Conservation (phyloP, 1,284 basidiomycete species). For the Cutaneotrichosporon cavernicola region DNA sequence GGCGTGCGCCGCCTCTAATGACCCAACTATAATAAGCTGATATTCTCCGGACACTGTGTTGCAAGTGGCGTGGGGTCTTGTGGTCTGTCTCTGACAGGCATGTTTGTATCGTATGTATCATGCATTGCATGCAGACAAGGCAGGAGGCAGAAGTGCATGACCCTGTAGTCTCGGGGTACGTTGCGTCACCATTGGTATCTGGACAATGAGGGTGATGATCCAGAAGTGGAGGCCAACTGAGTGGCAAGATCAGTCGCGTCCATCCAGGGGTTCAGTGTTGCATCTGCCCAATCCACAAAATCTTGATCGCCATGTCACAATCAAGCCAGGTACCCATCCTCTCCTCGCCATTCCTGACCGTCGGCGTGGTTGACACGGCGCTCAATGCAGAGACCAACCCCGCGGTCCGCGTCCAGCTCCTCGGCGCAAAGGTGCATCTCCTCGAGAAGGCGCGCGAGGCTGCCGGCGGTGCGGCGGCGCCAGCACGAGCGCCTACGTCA, state of each 20-base stretch:
- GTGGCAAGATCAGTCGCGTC: conserved; percentile 1
- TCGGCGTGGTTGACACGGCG: conserved; percentile 19
- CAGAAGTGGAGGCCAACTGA: not conserved
- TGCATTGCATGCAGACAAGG: conserved; percentile 8
- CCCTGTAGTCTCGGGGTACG: not conserved
- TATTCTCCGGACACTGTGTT: conserved; percentile 1
- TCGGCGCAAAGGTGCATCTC: conserved; percentile 37
- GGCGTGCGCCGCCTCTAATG: conserved; percentile 47
- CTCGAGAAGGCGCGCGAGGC: conserved; percentile 17
- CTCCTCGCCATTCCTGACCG: conserved; percentile 20
- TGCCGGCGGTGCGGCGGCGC: conserved; percentile 1
- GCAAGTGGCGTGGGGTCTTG: not conserved
- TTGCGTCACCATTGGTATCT: not conserved
- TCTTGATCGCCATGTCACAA: not conserved
- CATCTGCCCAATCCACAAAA: not conserved
- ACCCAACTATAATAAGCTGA: not conserved
- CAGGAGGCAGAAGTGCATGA: not conserved
- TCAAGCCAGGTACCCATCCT: conserved; percentile 14
- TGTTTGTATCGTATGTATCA: conserved; percentile 11
- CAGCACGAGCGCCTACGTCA: not conserved
- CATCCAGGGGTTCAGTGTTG: not conserved
- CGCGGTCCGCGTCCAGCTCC: conserved; percentile 31
- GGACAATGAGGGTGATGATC: too few relatives aligned
- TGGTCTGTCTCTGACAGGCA: not conserved
- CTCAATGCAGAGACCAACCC: conserved; percentile 16